Conservation (phyloP, 2,329 filamentous ascomycete species). For the Pseudocercospora pini-densiflorae region DNA sequence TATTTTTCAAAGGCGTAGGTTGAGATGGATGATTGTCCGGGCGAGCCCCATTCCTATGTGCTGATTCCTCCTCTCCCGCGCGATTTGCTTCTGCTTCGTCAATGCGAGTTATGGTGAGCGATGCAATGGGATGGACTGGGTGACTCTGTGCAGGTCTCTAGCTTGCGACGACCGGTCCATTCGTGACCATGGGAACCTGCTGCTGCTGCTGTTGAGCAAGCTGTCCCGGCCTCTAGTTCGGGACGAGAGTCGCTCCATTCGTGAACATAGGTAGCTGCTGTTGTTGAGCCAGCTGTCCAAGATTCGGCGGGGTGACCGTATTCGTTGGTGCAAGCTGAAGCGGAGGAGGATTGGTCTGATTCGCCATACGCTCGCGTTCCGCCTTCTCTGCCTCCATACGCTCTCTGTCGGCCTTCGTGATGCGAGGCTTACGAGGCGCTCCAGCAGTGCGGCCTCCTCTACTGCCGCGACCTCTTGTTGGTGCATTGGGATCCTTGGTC, state of each 20-base stretch:
- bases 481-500: slow-evolving; percentile 28
- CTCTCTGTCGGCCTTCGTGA: slow-evolving; percentile 83
- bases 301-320: slow-evolving; percentile 5
- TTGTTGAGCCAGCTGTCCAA: background rate
- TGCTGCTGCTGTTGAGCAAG: background rate
- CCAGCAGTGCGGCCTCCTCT: slow-evolving; percentile 74
- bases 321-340: slow-evolving; percentile 5
- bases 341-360: background rate
- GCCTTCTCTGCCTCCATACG: slow-evolving; percentile 81
- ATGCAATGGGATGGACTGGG: background rate
- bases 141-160: background rate
- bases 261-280: background rate
- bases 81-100: background rate
- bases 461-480: slow-evolving; percentile 50
- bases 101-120: background rate
- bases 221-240: background rate
- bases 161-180: background rate
- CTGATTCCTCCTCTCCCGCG: background rate
- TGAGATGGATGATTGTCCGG: background rate
- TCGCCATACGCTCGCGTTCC: slow-evolving; percentile 65
- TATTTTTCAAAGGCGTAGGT: background rate
- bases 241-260: background rate
- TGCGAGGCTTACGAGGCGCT: slow-evolving; percentile 78
- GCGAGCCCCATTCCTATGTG: background rate
- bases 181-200: background rate